Evolutionary conservation across 176 grass and related monocot genomes (phyloP).

Genomic region (sorghum (Sorghum bicolor)): Sorghum_bicolor_NCBIv3 NC_012879.2:7439501-7440000

Average conservation of each 20-base stretch:
- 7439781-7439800: constrained; percentile 22
- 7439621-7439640: constrained; percentile 76
- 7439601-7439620: constrained; percentile 53
- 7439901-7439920: background rate
- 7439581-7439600: constrained; percentile 24
- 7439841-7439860: background rate
- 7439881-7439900: background rate
- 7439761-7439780: constrained; percentile 90
- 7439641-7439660: constrained; percentile 71
- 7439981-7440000: background rate
- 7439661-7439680: constrained; percentile 81
- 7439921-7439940: background rate
- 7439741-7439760: constrained; percentile 62
- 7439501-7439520: background rate
- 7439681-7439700: constrained; percentile 70
- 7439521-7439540: background rate
- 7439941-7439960: background rate
- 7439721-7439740: constrained; percentile 73
- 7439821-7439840: background rate
- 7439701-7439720: constrained; percentile 70
- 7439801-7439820: constrained; percentile 7
- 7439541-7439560: background rate
- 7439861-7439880: background rate
- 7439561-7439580: background rate
- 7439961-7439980: background rate